A percentile compares a stretch with the other conserved stretches of the same genome.
Conservation (phyloP, 805 yeast species). For the Ogataea chonburiensis region DNA sequence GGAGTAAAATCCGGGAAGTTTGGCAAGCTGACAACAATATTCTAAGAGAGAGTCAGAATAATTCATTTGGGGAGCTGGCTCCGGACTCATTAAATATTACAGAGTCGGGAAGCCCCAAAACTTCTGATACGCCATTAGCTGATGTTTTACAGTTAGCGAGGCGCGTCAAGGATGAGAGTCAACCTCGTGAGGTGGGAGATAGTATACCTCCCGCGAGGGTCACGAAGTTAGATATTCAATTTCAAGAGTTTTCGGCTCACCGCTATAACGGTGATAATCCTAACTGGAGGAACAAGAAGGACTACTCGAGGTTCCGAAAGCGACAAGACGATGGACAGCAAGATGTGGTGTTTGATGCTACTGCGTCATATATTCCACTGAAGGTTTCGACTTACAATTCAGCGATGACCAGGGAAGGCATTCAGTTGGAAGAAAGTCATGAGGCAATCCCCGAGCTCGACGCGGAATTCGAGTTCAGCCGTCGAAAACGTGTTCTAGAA, state of each 20-base stretch:
- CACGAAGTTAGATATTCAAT: conserved; percentile 10
- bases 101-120: conserved; percentile 1
- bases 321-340: conserved; percentile 4
- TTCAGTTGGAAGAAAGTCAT: conserved; percentile 10
- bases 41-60: neutral
- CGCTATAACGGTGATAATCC: conserved; percentile 12
- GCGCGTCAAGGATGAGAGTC: conserved; percentile 10
- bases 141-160: conserved; percentile 14
- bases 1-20: neutral
- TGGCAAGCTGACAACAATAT: neutral
- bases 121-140: conserved; percentile 3
- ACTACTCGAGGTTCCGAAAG: conserved; percentile 20
- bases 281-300: conserved; percentile 17
- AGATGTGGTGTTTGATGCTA: conserved; percentile 24
- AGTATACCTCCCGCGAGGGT: conserved; percentile 8
- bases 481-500: conserved; percentile 5
- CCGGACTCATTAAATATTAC: neutral
- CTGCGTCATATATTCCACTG: conserved; percentile 15
- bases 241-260: conserved; percentile 3
- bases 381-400: conserved; percentile 18
- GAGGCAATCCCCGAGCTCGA: conserved; percentile 20
- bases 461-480: conserved; percentile 13
- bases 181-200: conserved; percentile 1
- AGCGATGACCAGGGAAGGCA: conserved; percentile 13
- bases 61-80: conserved; percentile 1